Evolutionary conservation across 2,329 filamentous ascomycete species (phyloP), one percentile per base, ranked within the genome.

Genomic region (Aspergillus bombycis): DNA sequence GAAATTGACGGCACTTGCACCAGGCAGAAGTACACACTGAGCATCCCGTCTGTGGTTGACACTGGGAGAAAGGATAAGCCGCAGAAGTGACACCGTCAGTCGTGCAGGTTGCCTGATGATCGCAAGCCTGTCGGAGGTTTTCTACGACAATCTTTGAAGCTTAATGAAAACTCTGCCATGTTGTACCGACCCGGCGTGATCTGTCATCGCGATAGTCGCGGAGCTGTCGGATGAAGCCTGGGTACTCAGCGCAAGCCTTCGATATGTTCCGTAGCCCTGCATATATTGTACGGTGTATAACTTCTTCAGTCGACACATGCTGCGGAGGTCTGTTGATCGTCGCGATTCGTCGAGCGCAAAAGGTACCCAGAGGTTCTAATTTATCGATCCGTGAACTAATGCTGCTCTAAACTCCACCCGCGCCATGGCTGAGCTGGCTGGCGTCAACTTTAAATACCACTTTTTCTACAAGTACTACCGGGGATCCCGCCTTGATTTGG

Each of bases 231-330:
- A 10, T 21, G 48, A 52, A 19, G 26, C 7, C 12, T n/a, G 16
- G 16, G 11, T 28, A 5, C 16, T 21, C 48, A 34, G 48, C 32
- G 32, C 4, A 11, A n/a, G 4, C 4, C 16, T 26, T 53, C 26
- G 50, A 53, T 53, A 53, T 53, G n/a, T 16, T 34, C 50, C 16
- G 30, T 53, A 7, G 26, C 50, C 26, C 50, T 53, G 50, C 30
- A 53, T 53, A n/a, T n/a, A 19, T 32, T 34, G 21, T n/a, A 53
- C 28, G 50, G 50, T 34, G 50, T 53, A 53, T 53, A 53, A 53
- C 16, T 3, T 16, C 3, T 30, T 30, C 50, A 53, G 23, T 16
- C 46, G 23, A 53, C 11, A 53, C 30, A 23, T 11, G 50, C 4
- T n/a, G 26, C 23, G 4, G 50, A 11, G 50, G 28, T 11, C 21